Percentiles rank a stretch among this genome's conserved stretches.
These are phyloP conservation scores for Hygrophoropsis aurantiaca DNA, from an alignment of 768 basidiomycete species.

Conservation along the genomic window DNA sequence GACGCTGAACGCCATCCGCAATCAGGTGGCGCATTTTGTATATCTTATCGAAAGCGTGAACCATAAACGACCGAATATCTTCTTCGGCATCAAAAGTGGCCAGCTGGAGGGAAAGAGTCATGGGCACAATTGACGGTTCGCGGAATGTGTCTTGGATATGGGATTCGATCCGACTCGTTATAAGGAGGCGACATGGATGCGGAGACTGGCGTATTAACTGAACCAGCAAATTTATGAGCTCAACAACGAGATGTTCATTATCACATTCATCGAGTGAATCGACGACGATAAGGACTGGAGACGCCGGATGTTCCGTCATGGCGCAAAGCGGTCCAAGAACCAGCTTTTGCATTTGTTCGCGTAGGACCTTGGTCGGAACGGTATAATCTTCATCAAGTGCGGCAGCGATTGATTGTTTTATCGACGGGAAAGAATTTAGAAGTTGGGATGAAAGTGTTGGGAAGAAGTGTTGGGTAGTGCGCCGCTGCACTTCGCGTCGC, in stretches of 20 bases:
- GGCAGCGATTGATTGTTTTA: constrained; percentile 18
- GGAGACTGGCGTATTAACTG: constrained; percentile 9
- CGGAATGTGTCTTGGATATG: constrained; percentile 16
- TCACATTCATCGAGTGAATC: constrained; percentile 29
- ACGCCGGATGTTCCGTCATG: constrained; percentile 10
- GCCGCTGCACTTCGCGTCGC: too few relatives aligned
- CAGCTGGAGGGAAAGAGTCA: constrained; percentile 13
- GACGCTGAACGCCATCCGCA: constrained; percentile 16
- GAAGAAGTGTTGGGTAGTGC: too few relatives aligned
- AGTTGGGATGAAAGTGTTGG: constrained; percentile 33
- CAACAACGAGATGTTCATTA: constrained; percentile 21
- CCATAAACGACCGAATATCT: constrained; percentile 22
- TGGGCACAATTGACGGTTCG: constrained; percentile 11
- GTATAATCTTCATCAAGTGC: constrained; percentile 24
- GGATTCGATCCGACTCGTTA: constrained; percentile 19
- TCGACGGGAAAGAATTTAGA: constrained; percentile 15
- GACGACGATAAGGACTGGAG: constrained; percentile 21
- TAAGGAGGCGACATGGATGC: constrained; percentile 20
- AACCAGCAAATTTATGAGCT: constrained; percentile 20
- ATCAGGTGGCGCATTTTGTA: constrained; percentile 11
- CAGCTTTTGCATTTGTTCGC: constrained; percentile 27
- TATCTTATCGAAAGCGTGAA: constrained; percentile 13
- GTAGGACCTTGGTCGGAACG: constrained; percentile 25
- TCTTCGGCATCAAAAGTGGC: constrained; percentile 18
- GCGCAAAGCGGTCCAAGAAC: constrained; percentile 18